Percentiles rank a stretch among this genome's conserved stretches.
These are phyloP conservation scores for Calonectria pauciramosa DNA, from an alignment of 2,329 filamentous ascomycete genomes.

Conservation along the genomic window DNA sequence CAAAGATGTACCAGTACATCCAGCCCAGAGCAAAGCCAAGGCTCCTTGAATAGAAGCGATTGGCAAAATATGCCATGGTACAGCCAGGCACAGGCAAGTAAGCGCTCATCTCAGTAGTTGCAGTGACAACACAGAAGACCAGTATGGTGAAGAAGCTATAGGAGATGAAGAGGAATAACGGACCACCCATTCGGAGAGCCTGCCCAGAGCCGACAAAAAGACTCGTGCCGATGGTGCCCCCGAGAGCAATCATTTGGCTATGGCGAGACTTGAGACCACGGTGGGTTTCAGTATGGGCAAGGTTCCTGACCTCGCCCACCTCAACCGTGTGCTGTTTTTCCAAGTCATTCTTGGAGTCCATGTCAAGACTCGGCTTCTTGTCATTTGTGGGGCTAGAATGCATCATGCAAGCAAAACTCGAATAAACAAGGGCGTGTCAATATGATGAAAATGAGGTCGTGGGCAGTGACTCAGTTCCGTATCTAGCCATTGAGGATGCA, in stretches of 20 bases:
- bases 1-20: constrained; percentile 57
- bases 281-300: neutral
- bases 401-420: neutral
- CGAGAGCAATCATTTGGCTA: constrained; percentile 46
- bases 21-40: constrained; percentile 57
- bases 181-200: constrained; percentile 40
- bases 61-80: constrained; percentile 42
- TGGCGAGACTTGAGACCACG: constrained; percentile 46
- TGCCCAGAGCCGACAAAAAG: constrained; percentile 25
- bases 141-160: constrained; percentile 66
- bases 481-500: neutral
- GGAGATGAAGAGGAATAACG: constrained; percentile 59
- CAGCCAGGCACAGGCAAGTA: constrained; percentile 41
- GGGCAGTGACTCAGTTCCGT: neutral
- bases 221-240: constrained; percentile 28
- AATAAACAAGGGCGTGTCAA: neutral
- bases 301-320: neutral
- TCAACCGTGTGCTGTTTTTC: neutral
- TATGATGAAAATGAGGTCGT: neutral
- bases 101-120: constrained; percentile 50
- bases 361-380: neutral
- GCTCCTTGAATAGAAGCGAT: constrained; percentile 45
- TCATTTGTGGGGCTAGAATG: neutral
- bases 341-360: neutral
- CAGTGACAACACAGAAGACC: constrained; percentile 68